These are phyloP conservation scores for Aspergillus eucalypticola DNA, from an alignment of 2,329 filamentous ascomycete genomes.

Conservation along the genomic window DNA sequence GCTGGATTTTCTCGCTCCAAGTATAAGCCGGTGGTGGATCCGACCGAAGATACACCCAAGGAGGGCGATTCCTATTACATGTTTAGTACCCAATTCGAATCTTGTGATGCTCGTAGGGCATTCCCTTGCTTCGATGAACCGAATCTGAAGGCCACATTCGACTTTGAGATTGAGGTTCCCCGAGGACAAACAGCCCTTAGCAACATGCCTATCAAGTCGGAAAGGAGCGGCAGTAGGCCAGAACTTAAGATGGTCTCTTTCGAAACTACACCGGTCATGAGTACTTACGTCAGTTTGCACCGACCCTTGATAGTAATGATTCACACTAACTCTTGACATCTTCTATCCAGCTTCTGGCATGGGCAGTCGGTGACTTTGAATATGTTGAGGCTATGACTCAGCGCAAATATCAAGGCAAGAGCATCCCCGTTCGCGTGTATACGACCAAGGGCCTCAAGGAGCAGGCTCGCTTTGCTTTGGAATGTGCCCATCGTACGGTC, in stretches of 20 bases:
- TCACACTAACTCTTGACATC: constrained; percentile 43
- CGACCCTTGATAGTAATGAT: background rate
- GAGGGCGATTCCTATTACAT: constrained; percentile 68
- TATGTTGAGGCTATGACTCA: constrained; percentile 90
- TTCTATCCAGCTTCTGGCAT: constrained; percentile 73
- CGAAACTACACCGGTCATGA: constrained; percentile 84
- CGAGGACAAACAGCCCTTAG: constrained; percentile 84
- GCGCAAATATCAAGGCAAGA: constrained; percentile 86
- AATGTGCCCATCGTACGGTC: constrained; percentile 89
- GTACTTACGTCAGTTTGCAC: constrained; percentile 63
- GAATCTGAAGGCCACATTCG: constrained; percentile 93
- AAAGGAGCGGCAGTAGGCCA: constrained; percentile 66
- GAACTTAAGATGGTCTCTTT: constrained; percentile 70
- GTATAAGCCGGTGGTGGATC: constrained; percentile 77
- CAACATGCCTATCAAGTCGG: constrained; percentile 89
- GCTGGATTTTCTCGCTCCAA: constrained; percentile 91
- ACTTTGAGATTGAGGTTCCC: constrained; percentile 89
- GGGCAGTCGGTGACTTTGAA: constrained; percentile 96
- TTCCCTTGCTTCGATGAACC: constrained; percentile 99
- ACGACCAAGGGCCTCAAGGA: constrained; percentile 92
- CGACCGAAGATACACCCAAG: constrained; percentile 74
- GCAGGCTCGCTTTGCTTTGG: constrained; percentile 83
- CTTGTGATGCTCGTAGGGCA: constrained; percentile 88
- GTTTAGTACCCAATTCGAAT: constrained; percentile 97
- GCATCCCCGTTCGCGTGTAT: constrained; percentile 90